These are phyloP conservation scores for Cladophialophora exuberans DNA, from an alignment of 2,329 filamentous ascomycete species.

Conservation along the genomic window DNA sequence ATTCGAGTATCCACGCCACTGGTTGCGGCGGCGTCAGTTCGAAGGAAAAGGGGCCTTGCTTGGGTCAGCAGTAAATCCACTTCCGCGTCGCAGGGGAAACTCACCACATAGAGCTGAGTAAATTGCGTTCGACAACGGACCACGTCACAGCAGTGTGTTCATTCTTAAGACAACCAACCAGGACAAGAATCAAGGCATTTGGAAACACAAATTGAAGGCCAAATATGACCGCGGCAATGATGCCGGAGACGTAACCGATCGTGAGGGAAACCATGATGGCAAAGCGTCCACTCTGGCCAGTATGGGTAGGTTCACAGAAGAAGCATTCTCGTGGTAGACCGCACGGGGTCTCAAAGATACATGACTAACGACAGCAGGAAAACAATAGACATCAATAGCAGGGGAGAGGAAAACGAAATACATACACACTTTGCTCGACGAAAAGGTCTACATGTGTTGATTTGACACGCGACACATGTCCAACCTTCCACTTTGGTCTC, in stretches of 20 bases:
- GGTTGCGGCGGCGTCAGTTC: slow-evolving; percentile 41
- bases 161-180: slow-evolving; percentile 43
- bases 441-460: background rate
- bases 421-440: background rate
- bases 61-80: background rate
- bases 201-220: slow-evolving; percentile 45
- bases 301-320: too few relatives aligned
- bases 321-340: too few relatives aligned
- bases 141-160: slow-evolving; percentile 45
- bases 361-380: background rate
- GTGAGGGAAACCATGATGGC: slow-evolving; percentile 34
- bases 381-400: background rate
- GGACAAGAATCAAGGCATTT: slow-evolving; percentile 41
- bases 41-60: slow-evolving; percentile 45
- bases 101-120: slow-evolving; percentile 44
- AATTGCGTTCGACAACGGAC: slow-evolving; percentile 42
- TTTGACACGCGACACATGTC: background rate
- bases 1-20: slow-evolving; percentile 39
- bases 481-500: background rate
- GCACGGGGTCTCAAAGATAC: background rate
- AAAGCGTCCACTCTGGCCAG: background rate
- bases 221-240: slow-evolving; percentile 45
- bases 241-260: slow-evolving; percentile 45
- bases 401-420: background rate
- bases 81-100: background rate